A percentile compares a stretch with the other conserved stretches of the same genome.
Evolutionary conservation across 345 rosid genomes (phyloP).

Genomic region (Acer saccharum): DNA sequence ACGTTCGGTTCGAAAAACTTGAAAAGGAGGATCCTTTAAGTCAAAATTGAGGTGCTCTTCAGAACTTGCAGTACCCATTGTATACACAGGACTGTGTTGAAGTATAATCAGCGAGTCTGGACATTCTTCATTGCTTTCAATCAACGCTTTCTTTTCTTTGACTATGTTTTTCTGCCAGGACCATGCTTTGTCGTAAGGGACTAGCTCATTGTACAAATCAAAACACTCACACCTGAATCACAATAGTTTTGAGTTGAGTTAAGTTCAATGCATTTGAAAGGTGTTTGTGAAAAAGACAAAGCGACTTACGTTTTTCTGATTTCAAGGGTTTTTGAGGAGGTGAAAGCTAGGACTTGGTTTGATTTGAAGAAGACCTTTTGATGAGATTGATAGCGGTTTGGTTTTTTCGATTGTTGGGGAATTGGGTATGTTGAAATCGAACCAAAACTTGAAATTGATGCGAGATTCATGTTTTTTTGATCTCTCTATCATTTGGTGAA

Average conservation of each 20-base stretch:
- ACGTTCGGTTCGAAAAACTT: conserved; percentile 76
- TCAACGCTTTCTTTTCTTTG: conserved; percentile 53
- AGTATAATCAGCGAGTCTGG: conserved; percentile 65
- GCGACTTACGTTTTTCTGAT: conserved; percentile 29
- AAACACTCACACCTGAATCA: conserved; percentile 60
- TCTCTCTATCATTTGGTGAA: background rate
- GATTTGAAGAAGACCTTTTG: background rate
- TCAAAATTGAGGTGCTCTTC: conserved; percentile 62
- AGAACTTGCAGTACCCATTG: conserved; percentile 71
- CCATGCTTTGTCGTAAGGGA: conserved; percentile 78
- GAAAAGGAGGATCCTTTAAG: conserved; percentile 58
- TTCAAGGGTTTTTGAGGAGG: conserved; percentile 14
- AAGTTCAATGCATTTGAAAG: conserved; percentile 12
- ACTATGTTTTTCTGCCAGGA: conserved; percentile 69
- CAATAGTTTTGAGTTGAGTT: conserved; percentile 5
- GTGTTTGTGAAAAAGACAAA: conserved; percentile 37
- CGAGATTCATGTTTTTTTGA: conserved; percentile 25
- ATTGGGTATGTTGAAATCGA: conserved; percentile 20
- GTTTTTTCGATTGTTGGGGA: conserved; percentile 2
- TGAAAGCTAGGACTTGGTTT: conserved; percentile 7
- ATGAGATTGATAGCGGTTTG: background rate
- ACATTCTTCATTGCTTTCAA: conserved; percentile 58
- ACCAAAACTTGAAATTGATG: conserved; percentile 20
- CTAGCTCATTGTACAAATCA: conserved; percentile 59
- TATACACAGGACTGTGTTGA: conserved; percentile 76